Evolutionary conservation across 805 yeast species (phyloP).

Genomic region (Hanseniaspora vineae): DNA sequence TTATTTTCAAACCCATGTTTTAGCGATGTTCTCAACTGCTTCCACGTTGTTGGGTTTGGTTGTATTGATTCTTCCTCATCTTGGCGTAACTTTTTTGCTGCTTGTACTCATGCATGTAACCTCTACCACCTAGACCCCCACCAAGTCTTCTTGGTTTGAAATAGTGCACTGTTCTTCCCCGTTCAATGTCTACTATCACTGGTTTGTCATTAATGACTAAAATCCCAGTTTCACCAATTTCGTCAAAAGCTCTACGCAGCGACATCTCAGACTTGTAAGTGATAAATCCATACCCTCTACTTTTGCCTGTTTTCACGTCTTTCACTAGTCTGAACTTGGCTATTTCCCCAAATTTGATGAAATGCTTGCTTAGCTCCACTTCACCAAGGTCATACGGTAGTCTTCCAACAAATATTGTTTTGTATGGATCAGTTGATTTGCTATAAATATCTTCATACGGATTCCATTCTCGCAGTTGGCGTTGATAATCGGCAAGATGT

Average conservation of each 20-base stretch:
- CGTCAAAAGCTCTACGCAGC: constrained; percentile 49
- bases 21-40: too few relatives aligned
- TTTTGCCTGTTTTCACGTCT: constrained; percentile 36
- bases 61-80: too few relatives aligned
- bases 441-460: constrained; percentile 46
- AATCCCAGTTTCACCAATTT: constrained; percentile 35
- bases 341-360: constrained; percentile 56
- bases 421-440: constrained; percentile 53
- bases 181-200: constrained; percentile 57
- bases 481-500: constrained; percentile 14
- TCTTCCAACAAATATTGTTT: constrained; percentile 68
- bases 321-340: constrained; percentile 48
- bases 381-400: constrained; percentile 54
- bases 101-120: constrained; percentile 9
- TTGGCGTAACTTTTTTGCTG: too few relatives aligned
- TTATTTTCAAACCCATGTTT: too few relatives aligned
- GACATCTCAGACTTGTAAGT: constrained; percentile 50
- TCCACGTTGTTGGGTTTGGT: too few relatives aligned
- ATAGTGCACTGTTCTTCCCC: constrained; percentile 50
- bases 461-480: constrained; percentile 32
- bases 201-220: constrained; percentile 37
- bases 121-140: constrained; percentile 88
- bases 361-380: constrained; percentile 49
- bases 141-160: constrained; percentile 73
- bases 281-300: constrained; percentile 78